phyloP scores from a whole-genome alignment of 805 yeast species.

The Hanseniaspora clermontiae region DNA sequence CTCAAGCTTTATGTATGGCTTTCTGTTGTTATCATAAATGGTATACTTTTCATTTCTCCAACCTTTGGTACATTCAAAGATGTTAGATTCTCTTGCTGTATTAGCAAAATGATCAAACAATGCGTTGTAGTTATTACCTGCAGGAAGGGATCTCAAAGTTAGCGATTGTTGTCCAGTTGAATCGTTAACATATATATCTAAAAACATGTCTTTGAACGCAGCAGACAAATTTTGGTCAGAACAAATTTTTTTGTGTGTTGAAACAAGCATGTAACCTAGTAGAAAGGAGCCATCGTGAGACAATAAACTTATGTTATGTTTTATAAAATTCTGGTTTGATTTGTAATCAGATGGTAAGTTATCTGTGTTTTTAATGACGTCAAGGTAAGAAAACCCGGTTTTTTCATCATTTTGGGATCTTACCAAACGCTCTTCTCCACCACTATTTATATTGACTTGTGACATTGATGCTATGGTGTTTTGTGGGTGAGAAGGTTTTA shows the following conservation, averaged over 20 bases:
- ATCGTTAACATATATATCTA: background rate
- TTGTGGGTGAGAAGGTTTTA: too few relatives aligned
- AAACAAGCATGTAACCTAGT: slow-evolving; percentile 32
- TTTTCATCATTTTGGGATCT: slow-evolving; percentile 21
- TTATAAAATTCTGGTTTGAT: slow-evolving; percentile 16
- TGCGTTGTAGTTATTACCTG: slow-evolving; percentile 16
- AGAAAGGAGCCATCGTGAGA: slow-evolving; percentile 29
- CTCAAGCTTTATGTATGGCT: slow-evolving; percentile 59
- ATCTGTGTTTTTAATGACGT: slow-evolving; percentile 24
- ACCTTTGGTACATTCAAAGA: slow-evolving; percentile 37
- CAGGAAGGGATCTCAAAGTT: slow-evolving; percentile 14
- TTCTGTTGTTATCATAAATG: slow-evolving; percentile 43
- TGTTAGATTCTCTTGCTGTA: slow-evolving; percentile 28
- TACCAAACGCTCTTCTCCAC: slow-evolving; percentile 18
- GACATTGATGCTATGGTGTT: background rate
- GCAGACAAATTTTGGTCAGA: background rate
- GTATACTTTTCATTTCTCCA: slow-evolving; percentile 84
- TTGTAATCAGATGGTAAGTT: slow-evolving; percentile 20
- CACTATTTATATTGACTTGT: slow-evolving; percentile 20
- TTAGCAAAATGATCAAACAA: slow-evolving; percentile 34
- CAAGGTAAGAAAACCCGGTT: slow-evolving; percentile 20
- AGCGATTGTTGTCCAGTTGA: background rate
- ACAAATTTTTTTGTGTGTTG: slow-evolving; percentile 18
- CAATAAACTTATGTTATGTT: slow-evolving; percentile 25
- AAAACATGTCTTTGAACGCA: background rate